Evolutionary conservation across 352 stramenopile species (phyloP).

Genomic region (Thraustotheca clavata): DNA sequence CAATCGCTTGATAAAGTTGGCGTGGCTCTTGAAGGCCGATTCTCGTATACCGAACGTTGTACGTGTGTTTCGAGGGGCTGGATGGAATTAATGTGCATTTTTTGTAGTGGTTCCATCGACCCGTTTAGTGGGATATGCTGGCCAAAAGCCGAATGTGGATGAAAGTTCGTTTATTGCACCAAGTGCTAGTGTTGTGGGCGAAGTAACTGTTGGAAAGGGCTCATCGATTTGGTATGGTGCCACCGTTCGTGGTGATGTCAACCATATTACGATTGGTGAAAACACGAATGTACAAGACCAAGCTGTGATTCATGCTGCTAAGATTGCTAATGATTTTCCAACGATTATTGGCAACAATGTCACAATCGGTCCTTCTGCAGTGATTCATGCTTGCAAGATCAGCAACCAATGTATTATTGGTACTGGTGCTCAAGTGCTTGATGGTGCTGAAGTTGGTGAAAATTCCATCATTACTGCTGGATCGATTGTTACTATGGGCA

Average conservation of each 20-base stretch:
- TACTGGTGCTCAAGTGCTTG: conserved; percentile 85
- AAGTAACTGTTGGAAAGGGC: conserved; percentile 87
- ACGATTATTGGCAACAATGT: conserved; percentile 89
- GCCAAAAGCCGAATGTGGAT: conserved; percentile 48
- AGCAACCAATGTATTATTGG: conserved; percentile 89
- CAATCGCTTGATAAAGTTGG: conserved; percentile 81
- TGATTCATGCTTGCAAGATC: conserved; percentile 89
- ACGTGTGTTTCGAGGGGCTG: conserved; percentile 27
- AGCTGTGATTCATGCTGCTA: conserved; percentile 90
- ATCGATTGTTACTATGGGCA: conserved; percentile 81
- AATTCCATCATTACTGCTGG: conserved; percentile 87
- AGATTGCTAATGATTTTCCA: conserved; percentile 87
- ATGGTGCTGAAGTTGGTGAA: conserved; percentile 79
- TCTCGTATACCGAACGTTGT: conserved; percentile 85
- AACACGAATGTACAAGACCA: conserved; percentile 91
- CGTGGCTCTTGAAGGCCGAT: conserved; percentile 64
- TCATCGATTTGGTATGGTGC: conserved; percentile 91
- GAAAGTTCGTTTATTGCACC: conserved; percentile 80
- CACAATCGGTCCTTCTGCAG: conserved; percentile 76
- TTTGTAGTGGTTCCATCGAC: conserved; percentile 74
- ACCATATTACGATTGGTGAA: conserved; percentile 89
- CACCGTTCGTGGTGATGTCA: conserved; percentile 87
- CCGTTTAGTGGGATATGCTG: conserved; percentile 60
- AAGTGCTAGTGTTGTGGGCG: conserved; percentile 88
- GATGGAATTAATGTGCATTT: not conserved